Conservation (phyloP, 257 asterid species). For the Fraxinus quadrangulata region DNA sequence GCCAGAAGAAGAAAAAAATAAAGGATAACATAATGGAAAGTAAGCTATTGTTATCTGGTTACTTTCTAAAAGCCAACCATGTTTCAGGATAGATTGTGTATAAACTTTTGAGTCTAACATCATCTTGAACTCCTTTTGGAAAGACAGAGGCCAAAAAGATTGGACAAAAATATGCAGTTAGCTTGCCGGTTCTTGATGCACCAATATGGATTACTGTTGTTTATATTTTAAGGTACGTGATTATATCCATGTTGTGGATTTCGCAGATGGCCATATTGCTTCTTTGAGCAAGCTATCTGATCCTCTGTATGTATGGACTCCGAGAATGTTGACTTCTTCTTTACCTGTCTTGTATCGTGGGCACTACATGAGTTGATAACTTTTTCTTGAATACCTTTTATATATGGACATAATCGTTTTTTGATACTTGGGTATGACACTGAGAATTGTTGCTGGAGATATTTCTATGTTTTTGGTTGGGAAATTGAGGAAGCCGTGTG, state of each 20-base stretch:
- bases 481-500: background rate
- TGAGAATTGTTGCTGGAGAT: background rate
- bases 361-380: no score
- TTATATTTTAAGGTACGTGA: slow-evolving; percentile 23
- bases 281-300: slow-evolving; percentile 26
- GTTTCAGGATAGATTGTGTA: background rate
- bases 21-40: background rate
- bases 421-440: background rate
- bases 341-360: background rate
- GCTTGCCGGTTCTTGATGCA: background rate
- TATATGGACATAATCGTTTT: background rate
- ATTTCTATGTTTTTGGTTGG: background rate
- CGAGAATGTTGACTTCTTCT: background rate
- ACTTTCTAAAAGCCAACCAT: background rate
- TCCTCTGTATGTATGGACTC: slow-evolving; percentile 18
- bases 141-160: background rate
- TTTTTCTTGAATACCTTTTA: no score
- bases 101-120: background rate
- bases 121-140: background rate
- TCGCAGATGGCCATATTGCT: slow-evolving; percentile 32
- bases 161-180: background rate
- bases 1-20: background rate
- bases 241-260: slow-evolving; percentile 29
- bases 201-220: background rate
- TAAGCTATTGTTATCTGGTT: background rate